These are phyloP conservation scores for Pyricularia pennisetigena DNA, from an alignment of 2,329 filamentous ascomycete species.

Conservation along the genomic window DNA sequence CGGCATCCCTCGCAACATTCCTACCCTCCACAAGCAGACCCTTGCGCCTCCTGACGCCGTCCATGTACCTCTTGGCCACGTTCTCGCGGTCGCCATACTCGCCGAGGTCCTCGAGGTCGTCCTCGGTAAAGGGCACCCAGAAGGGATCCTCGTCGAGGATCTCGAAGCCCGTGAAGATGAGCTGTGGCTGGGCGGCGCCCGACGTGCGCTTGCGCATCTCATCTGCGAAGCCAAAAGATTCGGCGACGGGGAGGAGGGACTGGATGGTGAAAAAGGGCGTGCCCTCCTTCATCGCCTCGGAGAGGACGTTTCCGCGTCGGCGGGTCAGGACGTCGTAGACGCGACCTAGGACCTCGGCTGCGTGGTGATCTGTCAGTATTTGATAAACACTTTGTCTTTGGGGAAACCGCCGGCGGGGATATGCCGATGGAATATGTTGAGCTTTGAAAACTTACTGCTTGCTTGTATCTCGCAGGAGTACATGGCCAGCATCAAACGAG, in stretches of 20 bases:
- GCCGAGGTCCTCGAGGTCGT: slow-evolving; percentile 91
- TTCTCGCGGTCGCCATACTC: slow-evolving; percentile 92
- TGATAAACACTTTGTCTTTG: background rate
- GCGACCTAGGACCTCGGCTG: slow-evolving; percentile 82
- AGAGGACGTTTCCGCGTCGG: slow-evolving; percentile 78
- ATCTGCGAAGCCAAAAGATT: slow-evolving; percentile 92
- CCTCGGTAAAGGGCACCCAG: slow-evolving; percentile 95
- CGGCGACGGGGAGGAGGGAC: slow-evolving; percentile 79
- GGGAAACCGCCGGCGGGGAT: background rate
- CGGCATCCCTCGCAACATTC: slow-evolving; percentile 71
- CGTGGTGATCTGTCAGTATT: slow-evolving; percentile 14
- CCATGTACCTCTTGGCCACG: slow-evolving; percentile 93
- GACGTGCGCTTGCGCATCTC: slow-evolving; percentile 93
- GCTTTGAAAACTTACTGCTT: slow-evolving; percentile 48
- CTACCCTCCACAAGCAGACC: slow-evolving; percentile 75
- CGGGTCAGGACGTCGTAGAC: slow-evolving; percentile 98
- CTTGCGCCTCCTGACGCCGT: slow-evolving; percentile 77
- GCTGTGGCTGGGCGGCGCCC: slow-evolving; percentile 82
- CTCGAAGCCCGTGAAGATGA: slow-evolving; percentile 89
- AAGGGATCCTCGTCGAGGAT: slow-evolving; percentile 92
- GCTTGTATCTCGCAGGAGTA: slow-evolving; percentile 97
- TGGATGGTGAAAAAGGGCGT: slow-evolving; percentile 95
- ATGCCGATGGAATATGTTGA: no score
- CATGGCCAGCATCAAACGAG: slow-evolving; percentile 92
- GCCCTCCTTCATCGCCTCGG: slow-evolving; percentile 87